Evolutionary conservation across 2,329 filamentous ascomycete genomes (phyloP), one percentile per base, ranked within the genome.

Genomic region (Colletotrichum cereale): DNA sequence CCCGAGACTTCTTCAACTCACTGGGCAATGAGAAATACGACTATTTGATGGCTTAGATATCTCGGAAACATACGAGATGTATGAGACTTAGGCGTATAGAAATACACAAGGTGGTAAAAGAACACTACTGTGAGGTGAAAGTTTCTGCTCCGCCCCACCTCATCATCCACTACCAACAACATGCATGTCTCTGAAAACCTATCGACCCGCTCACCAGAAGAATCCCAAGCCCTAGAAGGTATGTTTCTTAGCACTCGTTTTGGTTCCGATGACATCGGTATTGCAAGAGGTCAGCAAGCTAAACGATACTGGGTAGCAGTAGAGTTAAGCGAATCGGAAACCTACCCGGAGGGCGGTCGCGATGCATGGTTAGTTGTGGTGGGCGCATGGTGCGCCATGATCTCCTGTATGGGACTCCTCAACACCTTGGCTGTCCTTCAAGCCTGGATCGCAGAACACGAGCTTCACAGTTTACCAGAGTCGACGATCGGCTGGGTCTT

Each of bases 401-500:
- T 90, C 72, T 88, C 89, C 3, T 86, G 86, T 2, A 89, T 94
- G 72, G 92, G 92, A 0, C 85, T 92, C 58, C 87, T 93, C 81
- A 92, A 92, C 78, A 88, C 87, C 64, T 82, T 92, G 29, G 91
- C 90, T 2, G 89, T 90, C 0, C 89, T 93, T 78, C 88, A 93
- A 78, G 86, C 89, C 11, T 93, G 92, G 79, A 82, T 94, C 34
- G 82, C 86, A 48, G 85, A 84, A n/a, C 83, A 94, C 75, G 90
- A 93, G 72, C 82, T 95, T 14, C 80, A 82, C 8, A 80, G 84
- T 14, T 88, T 91, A 73, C 86, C 83, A 42, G 86, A 89, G 53
- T 88, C 88, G 14, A 86, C 84, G 7, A 87, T 91, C 42, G 91
- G 91, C 1, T 95, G 92, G 92, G 92, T 95, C 67, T 92, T 93